Conservation (phyloP, 2,329 filamentous ascomycete species). For the Periglandula ipomoeae region DNA sequence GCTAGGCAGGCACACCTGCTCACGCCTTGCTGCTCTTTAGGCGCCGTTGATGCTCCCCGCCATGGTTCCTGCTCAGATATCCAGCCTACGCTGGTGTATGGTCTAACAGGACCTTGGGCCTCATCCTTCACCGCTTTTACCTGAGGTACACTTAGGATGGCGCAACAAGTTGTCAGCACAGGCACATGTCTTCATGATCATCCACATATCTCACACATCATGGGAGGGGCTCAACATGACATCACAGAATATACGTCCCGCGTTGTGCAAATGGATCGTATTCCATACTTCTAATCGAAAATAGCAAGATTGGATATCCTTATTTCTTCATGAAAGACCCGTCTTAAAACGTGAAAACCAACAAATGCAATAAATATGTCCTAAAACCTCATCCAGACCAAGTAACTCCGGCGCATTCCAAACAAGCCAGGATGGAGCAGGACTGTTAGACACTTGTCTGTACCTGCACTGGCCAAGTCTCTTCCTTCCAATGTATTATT, state of each 20-base stretch:
- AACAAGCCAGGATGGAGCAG: neutral
- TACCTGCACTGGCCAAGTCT: neutral
- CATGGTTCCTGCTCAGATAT: neutral
- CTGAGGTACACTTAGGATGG: no score
- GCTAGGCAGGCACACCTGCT: no score
- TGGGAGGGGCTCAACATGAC: no score
- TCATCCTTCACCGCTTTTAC: no score
- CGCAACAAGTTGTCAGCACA: no score
- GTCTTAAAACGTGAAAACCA: neutral
- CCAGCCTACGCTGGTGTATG: no score
- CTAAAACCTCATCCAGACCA: conserved; percentile 1
- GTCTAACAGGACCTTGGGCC: no score
- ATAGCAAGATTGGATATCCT: neutral
- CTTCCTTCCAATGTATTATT: neutral
- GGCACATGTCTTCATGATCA: no score
- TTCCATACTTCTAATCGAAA: neutral
- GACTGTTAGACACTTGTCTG: neutral
- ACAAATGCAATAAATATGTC: neutral
- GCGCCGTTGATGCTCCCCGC: neutral
- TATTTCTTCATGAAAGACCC: neutral
- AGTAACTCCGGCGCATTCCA: conserved; percentile 4
- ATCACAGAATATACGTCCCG: neutral
- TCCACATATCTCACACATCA: no score
- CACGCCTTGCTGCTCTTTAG: neutral
- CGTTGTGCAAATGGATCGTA: neutral